A percentile compares a stretch with the other conserved stretches of the same genome.
These are phyloP conservation scores for Colletotrichum scovillei DNA, from an alignment of 2,329 filamentous ascomycete species.

Conservation along the genomic window DNA sequence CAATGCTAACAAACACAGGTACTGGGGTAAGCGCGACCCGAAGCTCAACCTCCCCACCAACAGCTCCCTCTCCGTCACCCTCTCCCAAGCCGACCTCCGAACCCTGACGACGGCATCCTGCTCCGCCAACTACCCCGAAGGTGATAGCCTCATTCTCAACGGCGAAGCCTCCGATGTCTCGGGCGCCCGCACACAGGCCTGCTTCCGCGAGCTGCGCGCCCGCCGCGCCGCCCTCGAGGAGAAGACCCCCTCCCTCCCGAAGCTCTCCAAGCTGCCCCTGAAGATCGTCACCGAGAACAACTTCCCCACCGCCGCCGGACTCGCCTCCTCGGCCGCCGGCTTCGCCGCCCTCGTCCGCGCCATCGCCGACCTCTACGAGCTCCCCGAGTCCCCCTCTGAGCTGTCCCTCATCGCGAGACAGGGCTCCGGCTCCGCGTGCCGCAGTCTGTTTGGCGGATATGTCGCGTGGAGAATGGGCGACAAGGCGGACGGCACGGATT, in stretches of 20 bases:
- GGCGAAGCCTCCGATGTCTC: conserved; percentile 84
- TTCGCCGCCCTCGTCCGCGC: conserved; percentile 82
- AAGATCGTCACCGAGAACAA: conserved; percentile 97
- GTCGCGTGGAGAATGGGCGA: conserved; percentile 92
- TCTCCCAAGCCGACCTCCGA: conserved; percentile 92
- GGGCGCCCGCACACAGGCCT: conserved; percentile 92
- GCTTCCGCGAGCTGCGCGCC: conserved; percentile 85
- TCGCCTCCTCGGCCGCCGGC: conserved; percentile 78
- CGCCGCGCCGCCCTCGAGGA: conserved; percentile 82
- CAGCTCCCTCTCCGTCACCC: conserved; percentile 95
- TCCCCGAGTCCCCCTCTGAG: conserved; percentile 83
- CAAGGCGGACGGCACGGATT: conserved; percentile 84
- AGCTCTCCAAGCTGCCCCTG: conserved; percentile 80
- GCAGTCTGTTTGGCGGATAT: conserved; percentile 93
- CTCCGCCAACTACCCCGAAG: conserved; percentile 74
- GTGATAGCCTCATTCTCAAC: conserved; percentile 85
- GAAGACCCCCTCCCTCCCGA: conserved; percentile 78
- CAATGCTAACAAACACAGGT: conserved; percentile 47
- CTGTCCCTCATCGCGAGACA: conserved; percentile 91
- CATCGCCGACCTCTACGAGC: conserved; percentile 90
- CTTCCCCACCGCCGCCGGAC: conserved; percentile 96
- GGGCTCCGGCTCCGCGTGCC: conserved; percentile 93
- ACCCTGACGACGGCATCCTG: conserved; percentile 96
- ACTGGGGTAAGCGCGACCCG: conserved; percentile 98
- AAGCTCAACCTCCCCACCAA: conserved; percentile 98